These are phyloP conservation scores for Tolypocladium album DNA, from an alignment of 2,329 filamentous ascomycete genomes.

Conservation along the genomic window DNA sequence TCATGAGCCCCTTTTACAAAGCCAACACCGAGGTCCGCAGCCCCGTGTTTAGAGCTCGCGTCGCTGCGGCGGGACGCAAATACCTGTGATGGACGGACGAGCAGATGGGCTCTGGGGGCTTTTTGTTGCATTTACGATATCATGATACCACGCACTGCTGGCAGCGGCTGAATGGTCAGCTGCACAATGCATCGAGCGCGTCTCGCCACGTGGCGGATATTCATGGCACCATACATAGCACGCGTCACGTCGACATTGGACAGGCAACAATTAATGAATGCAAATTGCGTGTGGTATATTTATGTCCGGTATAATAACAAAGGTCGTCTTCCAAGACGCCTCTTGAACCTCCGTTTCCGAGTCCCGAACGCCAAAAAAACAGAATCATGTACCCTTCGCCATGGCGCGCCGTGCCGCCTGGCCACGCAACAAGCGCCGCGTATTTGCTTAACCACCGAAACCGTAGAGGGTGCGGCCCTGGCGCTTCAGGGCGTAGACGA, in stretches of 20 bases:
- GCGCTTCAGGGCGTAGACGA: constrained; percentile 58
- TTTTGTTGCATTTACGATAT: not conserved
- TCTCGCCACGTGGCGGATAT: not conserved
- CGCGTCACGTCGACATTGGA: not conserved
- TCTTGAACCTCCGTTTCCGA: constrained; percentile 17
- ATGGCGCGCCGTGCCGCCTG: not conserved
- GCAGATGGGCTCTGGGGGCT: too few species aligned
- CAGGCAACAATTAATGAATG: not conserved
- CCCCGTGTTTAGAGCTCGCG: constrained; percentile 71
- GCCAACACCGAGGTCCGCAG: constrained; percentile 78
- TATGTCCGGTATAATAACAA: constrained; percentile 2
- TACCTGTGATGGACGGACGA: constrained; percentile 47
- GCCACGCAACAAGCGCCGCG: not conserved
- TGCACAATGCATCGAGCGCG: not conserved
- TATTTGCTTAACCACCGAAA: constrained; percentile 64
- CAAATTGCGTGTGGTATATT: constrained; percentile 8
- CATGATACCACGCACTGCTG: constrained; percentile 3
- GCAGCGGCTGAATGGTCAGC: not conserved
- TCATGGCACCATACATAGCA: not conserved
- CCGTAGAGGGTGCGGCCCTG: constrained; percentile 73
- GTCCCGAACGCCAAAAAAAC: constrained; percentile 16
- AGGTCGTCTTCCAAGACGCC: constrained; percentile 25
- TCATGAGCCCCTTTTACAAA: constrained; percentile 94
- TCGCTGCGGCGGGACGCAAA: constrained; percentile 83
- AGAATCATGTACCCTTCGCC: constrained; percentile 9